Evolutionary conservation across 2,329 filamentous ascomycete species (phyloP).

Genomic region (Paracoccidioides brasiliensis): DNA sequence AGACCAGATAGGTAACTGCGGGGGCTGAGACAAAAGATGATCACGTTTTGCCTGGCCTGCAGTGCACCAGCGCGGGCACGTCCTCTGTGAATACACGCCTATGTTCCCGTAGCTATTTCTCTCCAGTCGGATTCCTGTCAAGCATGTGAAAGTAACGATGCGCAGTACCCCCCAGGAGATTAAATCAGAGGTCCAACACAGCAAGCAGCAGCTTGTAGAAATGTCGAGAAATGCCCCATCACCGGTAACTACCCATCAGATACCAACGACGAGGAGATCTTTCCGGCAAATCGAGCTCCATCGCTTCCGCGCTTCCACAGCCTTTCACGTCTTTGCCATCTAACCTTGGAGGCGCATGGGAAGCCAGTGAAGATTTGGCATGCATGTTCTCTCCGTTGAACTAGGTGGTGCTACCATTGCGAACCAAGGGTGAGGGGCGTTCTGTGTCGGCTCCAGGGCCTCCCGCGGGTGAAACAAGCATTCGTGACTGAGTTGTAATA

Average conservation of each 20-base stretch:
- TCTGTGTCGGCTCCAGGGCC: constrained; percentile 42
- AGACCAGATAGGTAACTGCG: background rate
- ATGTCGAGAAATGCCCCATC: background rate
- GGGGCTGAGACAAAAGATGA: background rate
- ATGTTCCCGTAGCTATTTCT: background rate
- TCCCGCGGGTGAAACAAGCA: constrained; percentile 6
- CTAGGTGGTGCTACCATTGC: constrained; percentile 19
- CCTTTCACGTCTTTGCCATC: constrained; percentile 47
- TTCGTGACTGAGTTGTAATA: background rate
- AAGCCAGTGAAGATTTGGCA: constrained; percentile 10
- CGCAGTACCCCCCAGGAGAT: too few species aligned
- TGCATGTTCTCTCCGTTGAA: constrained; percentile 1
- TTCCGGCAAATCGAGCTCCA: constrained; percentile 51
- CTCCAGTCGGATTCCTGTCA: too few species aligned
- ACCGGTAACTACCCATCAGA: background rate
- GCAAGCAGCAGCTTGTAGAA: background rate
- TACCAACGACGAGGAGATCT: constrained; percentile 31
- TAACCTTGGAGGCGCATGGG: constrained; percentile 19
- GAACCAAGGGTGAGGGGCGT: constrained; percentile 46
- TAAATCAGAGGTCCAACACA: background rate
- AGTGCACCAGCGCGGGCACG: background rate
- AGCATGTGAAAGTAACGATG: too few species aligned
- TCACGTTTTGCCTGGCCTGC: background rate
- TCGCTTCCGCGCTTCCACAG: constrained; percentile 70
- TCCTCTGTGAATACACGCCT: background rate